A percentile compares a stretch with the other conserved stretches of the same genome.
Evolutionary conservation across 768 basidiomycete species (phyloP).

Genomic region (Leccinum boreale): DNA sequence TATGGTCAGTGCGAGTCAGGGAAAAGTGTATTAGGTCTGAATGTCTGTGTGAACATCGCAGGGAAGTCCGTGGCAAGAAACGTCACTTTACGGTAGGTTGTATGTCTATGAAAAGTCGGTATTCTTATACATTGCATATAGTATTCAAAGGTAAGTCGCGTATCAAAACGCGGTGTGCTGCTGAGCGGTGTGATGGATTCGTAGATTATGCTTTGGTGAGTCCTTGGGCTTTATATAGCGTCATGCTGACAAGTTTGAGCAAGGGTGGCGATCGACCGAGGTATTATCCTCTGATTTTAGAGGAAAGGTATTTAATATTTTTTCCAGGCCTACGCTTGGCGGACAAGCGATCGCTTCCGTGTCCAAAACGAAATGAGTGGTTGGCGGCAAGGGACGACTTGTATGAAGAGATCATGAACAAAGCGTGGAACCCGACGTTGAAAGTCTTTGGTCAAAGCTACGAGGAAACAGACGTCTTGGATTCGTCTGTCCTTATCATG

Average conservation of each 20-base stretch:
- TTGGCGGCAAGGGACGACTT: conserved; percentile 69
- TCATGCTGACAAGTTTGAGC: neutral
- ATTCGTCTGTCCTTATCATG: conserved; percentile 89
- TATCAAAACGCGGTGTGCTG: neutral
- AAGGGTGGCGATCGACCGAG: conserved; percentile 95
- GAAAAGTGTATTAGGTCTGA: conserved; percentile 22
- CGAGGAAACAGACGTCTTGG: conserved; percentile 77
- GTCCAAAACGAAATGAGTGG: conserved; percentile 72
- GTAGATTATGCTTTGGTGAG: conserved; percentile 88
- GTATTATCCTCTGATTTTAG: conserved; percentile 24
- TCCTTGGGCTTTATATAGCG: neutral
- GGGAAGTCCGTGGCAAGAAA: conserved; percentile 88
- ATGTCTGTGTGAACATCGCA: conserved; percentile 31
- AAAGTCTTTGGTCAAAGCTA: conserved; percentile 85
- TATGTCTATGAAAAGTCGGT: neutral
- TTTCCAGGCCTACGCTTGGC: conserved; percentile 77
- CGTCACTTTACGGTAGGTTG: conserved; percentile 76
- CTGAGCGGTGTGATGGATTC: conserved; percentile 6
- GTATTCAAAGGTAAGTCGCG: conserved; percentile 71
- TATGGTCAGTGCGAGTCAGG: conserved; percentile 59
- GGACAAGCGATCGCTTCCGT: conserved; percentile 92
- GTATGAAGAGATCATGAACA: conserved; percentile 92
- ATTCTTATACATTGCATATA: conserved; percentile 22
- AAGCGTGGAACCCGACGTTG: conserved; percentile 75
- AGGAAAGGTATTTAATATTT: neutral